Evolutionary conservation across 169 alveolate genomes (phyloP), one percentile per base, ranked within the genome.

Genomic region (Cryptosporidium baileyi): DNA sequence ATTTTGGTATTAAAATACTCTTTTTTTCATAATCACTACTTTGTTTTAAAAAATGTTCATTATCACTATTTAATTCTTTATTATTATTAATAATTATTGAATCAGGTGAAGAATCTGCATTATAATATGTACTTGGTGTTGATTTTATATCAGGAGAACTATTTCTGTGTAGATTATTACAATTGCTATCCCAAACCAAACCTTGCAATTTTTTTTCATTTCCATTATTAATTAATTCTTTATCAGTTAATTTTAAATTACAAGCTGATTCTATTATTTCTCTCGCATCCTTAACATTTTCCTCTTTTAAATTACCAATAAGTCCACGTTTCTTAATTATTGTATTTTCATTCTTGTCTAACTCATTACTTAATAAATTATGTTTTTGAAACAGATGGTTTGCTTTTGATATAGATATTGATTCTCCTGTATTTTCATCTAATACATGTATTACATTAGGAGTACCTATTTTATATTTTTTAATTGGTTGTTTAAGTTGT

Each of bases 51-150:
- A 47, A 5, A 5, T 11, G 5, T 47, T 47, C 9, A 3, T 1
- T 47, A 4, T 26, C 9, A 13, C 13, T 13, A n/a, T 47, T 26
- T 47, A 5, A 19, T n/a, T 47, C 59, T 47, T 47, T 9, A 19
- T 47, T 0, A 9, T 11, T 11, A n/a, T 4, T 26, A n/a, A 47
- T 47, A 1, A 44, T 2, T 17, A 5, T 62, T 3, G 38, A 7
- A 22, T 60, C 30, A 11, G 81, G 81, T 11, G 81, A 65, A 5
- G 81, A 65, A 13, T 65, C 81, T 1, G 81, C 47, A 65, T 65
- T 65, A 3, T 60, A 65, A 13, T 65, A 60, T 45, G 81, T 65
- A 28, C 81, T 65, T 1, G 81, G 81, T 22, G 81, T 65, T 11
- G 43, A 22, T 13, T 65, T 65, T 24, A 51, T 47, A 36, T 32